Evolutionary conservation across 1,284 basidiomycete species (phyloP), one percentile per base, ranked within the genome.

Genomic region (Malassezia arunalokei): DNA sequence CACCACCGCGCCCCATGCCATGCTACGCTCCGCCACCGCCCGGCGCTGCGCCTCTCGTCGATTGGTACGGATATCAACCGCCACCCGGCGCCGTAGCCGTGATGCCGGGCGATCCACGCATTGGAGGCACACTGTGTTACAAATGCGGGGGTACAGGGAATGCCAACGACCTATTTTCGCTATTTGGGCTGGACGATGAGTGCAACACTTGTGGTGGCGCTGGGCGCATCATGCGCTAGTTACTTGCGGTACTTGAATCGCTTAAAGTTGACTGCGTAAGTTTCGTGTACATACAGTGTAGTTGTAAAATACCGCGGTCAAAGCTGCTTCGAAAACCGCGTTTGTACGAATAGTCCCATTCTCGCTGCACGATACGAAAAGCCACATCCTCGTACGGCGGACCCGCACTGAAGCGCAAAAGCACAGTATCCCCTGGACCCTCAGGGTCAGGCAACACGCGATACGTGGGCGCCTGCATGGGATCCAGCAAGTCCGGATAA

Each of bases 361-460:
- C 90, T 51, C 87, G 81, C 66, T 95, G 89, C 49, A 99, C 92
- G 62, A 99, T 94, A 52, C 89, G 80, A 78, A 99, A 99, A 14
- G 91, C 94, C 59, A 98, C 90, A 69, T 98, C 94, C 76, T 98
- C 94, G 71, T 98, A 98, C 1, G 94, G 94, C 44, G 94, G 94
- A 14, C 94, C 94, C 14, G 94, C 90, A 60, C 82, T 87, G 76
- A 99, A 98, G 59, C 91, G 82, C 41, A 99, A 76, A 17, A 96
- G 78, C 29, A 89, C 87, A 1, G 92, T 98, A 49, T 98, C 94
- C 55, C 89, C 85, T 68, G 96, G 91, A 42, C 62, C 54, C 14
- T 51, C 51, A 6, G 49, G 30, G 6, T 55, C 48, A 24, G 48
- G 62, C 57, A 63, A 42, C 17, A 95, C 86, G 72, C 85, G 86